A percentile compares a stretch with the other conserved stretches of the same genome.
Conservation (phyloP, 208 protist genomes). For the Porcisia hertigi region DNA sequence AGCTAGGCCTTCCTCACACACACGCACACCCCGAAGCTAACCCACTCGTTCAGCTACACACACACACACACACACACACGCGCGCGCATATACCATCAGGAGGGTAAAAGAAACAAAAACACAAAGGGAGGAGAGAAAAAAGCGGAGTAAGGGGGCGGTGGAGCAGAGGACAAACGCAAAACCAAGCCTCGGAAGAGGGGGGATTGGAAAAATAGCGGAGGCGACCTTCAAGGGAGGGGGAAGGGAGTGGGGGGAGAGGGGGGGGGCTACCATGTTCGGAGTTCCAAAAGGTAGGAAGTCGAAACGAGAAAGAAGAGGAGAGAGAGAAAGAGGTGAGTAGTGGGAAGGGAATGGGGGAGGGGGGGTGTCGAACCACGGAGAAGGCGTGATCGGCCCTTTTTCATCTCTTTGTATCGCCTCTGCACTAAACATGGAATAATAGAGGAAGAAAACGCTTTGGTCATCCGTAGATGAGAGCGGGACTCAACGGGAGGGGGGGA, state of each 20-base stretch:
- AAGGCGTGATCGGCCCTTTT: neutral
- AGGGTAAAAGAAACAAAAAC: neutral
- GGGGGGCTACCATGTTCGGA: too few species aligned
- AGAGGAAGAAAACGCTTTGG: neutral
- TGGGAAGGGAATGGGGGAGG: too few species aligned
- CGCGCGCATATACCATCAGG: neutral
- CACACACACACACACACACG: slow-evolving; percentile 4
- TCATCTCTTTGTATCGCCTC: neutral
- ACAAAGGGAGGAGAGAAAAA: neutral
- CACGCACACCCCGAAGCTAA: neutral
- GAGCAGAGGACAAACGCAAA: too few species aligned
- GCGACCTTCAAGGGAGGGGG: too few species aligned
- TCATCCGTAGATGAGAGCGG: neutral
- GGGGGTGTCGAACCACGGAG: neutral
- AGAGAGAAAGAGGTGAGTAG: too few species aligned
- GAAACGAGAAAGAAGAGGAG: neutral
- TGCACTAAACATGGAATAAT: neutral
- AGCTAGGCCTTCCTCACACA: neutral
- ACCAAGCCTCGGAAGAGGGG: too few species aligned
- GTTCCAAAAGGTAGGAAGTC: too few species aligned
- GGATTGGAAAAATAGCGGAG: neutral
- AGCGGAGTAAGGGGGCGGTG: neutral
- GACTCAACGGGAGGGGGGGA: neutral
- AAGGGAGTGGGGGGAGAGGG: neutral
- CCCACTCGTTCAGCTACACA: neutral